phyloP scores from a whole-genome alignment of 176 grass and related monocot genomes.

The Olyra latifolia region DNA sequence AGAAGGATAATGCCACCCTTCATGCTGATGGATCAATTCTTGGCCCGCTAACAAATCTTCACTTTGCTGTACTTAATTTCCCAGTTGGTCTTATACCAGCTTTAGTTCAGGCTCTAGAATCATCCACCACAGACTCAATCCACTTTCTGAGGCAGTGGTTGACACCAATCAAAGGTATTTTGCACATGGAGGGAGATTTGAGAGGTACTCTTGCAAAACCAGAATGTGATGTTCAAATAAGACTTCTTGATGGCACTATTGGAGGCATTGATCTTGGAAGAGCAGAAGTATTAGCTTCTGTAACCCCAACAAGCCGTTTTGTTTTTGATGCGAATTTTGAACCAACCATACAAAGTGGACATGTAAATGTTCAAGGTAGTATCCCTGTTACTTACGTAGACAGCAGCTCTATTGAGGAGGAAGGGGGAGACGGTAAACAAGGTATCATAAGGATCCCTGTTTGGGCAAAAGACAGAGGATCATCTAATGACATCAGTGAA shows the following conservation, averaged over 20 bases:
- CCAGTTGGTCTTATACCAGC: conserved; percentile 92
- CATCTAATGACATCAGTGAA: conserved; percentile 70
- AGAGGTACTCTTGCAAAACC: conserved; percentile 85
- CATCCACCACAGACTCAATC: conserved; percentile 81
- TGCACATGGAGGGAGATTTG: conserved; percentile 99
- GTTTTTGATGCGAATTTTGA: conserved; percentile 94
- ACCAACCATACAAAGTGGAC: conserved; percentile 86
- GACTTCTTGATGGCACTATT: conserved; percentile 86
- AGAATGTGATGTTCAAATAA: conserved; percentile 98
- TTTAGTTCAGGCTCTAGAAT: conserved; percentile 93
- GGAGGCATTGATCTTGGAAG: conserved; percentile 91
- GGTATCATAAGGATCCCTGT: conserved; percentile 86
- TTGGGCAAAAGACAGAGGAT: conserved; percentile 74
- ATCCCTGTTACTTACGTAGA: conserved; percentile 86
- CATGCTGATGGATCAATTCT: conserved; percentile 96
- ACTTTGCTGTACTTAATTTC: conserved; percentile 98
- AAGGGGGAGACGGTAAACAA: conserved; percentile 58
- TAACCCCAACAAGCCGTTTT: conserved; percentile 83
- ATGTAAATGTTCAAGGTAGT: conserved; percentile 95
- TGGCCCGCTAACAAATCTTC: conserved; percentile 94
- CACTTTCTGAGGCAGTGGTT: conserved; percentile 96
- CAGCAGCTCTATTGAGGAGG: conserved; percentile 63
- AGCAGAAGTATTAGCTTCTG: conserved; percentile 92
- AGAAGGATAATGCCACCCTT: conserved; percentile 98
- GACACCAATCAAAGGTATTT: conserved; percentile 91